Conservation (phyloP, 257 asterid species). For the Ballota nigra region DNA sequence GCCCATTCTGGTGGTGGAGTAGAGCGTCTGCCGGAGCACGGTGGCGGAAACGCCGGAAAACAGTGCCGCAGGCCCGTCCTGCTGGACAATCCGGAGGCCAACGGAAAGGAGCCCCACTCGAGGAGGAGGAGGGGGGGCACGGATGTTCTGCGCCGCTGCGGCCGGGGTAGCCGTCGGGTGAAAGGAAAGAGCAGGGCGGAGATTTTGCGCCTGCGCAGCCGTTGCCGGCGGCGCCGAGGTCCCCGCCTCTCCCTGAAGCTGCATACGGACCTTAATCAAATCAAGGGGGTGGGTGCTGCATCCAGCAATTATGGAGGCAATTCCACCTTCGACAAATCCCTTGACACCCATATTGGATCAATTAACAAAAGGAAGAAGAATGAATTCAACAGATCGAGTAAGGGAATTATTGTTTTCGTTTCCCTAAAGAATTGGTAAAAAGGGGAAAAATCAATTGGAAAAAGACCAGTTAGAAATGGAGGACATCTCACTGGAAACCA, state of each 20-base stretch:
- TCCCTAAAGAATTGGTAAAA: not conserved
- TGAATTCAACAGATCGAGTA: not conserved
- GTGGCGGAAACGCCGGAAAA: slow-evolving; percentile 97
- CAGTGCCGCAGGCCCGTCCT: slow-evolving; percentile 64
- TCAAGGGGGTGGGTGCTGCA: slow-evolving; percentile 86
- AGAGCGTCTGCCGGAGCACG: slow-evolving; percentile 83
- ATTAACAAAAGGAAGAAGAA: not conserved
- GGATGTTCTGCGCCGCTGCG: slow-evolving; percentile 24
- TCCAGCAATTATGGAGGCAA: slow-evolving; percentile 86
- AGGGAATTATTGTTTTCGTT: not conserved
- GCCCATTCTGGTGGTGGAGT: slow-evolving; percentile 94
- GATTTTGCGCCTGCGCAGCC: slow-evolving; percentile 28
- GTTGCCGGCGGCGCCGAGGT: slow-evolving; percentile 22
- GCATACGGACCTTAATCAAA: slow-evolving; percentile 85
- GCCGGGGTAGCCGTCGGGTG: slow-evolving; percentile 16
- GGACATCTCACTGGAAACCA: slow-evolving; percentile 94
- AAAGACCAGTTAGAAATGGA: slow-evolving; percentile 58
- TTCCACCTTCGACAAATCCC: slow-evolving; percentile 91
- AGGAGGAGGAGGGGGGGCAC: slow-evolving; percentile 40
- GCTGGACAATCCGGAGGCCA: slow-evolving; percentile 64
- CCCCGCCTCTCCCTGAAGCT: slow-evolving; percentile 67
- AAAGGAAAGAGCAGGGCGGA: slow-evolving; percentile 69
- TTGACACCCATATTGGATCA: slow-evolving; percentile 58
- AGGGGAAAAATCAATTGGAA: not conserved
- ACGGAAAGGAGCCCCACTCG: slow-evolving; percentile 68